A percentile compares a stretch with the other conserved stretches of the same genome.
Evolutionary conservation across 2,329 filamentous ascomycete species (phyloP).

Genomic region (Hypomyces rosellus): DNA sequence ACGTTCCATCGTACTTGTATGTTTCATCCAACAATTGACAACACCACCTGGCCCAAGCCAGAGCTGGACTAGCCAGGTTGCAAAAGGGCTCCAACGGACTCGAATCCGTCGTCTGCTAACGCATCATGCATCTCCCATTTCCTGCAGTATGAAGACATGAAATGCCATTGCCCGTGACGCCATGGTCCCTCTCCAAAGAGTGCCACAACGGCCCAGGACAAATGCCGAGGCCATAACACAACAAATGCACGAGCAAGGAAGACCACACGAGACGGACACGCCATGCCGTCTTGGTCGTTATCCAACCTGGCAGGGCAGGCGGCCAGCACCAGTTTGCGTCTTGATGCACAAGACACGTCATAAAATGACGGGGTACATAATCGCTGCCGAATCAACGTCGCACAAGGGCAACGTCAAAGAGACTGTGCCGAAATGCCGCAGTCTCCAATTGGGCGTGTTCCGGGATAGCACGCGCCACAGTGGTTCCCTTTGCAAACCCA

Average conservation of each 20-base stretch:
- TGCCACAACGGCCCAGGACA: not conserved
- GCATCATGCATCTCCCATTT: not conserved
- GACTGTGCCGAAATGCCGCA: conserved; percentile 11
- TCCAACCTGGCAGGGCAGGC: conserved; percentile 6
- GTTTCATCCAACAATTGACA: not conserved
- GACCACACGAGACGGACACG: not conserved
- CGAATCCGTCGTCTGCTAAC: not conserved
- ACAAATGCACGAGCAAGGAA: not conserved
- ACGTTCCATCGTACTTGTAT: conserved; percentile 6
- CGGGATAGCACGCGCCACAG: not conserved
- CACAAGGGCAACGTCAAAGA: conserved; percentile 2
- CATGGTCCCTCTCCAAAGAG: too few species aligned
- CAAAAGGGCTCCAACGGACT: too few species aligned
- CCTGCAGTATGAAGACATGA: not conserved
- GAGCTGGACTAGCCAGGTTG: too few species aligned
- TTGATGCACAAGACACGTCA: conserved; percentile 3
- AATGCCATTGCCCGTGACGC: too few species aligned
- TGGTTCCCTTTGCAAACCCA: not conserved
- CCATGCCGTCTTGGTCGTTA: conserved; percentile 1
- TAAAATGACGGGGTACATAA: conserved; percentile 6
- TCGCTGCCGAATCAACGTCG: conserved; percentile 8
- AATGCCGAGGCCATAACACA: not conserved
- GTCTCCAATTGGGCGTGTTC: conserved; percentile 7
- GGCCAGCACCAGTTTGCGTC: not conserved
- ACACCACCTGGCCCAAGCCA: too few species aligned